phyloP scores from a whole-genome alignment of 2,329 filamentous ascomycete species.

The Penicillium sp. region DNA sequence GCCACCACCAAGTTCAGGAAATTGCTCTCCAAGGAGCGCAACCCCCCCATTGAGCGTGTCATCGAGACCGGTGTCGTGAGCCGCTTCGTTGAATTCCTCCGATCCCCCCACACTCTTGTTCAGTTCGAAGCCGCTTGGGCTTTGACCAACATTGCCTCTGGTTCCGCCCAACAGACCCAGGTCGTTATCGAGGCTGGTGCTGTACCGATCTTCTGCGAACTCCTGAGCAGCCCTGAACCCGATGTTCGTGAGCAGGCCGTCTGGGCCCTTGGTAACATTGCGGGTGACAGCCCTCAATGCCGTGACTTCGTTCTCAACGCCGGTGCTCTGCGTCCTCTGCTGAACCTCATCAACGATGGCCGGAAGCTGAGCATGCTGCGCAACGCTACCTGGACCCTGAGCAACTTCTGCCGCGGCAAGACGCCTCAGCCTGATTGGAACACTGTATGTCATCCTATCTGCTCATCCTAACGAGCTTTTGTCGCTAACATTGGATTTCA shows the following conservation, averaged over 20 bases:
- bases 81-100: constrained; percentile 96
- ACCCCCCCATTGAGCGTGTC: constrained; percentile 96
- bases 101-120: constrained; percentile 92
- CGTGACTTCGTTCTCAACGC: constrained; percentile 90
- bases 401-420: constrained; percentile 99
- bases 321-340: constrained; percentile 80
- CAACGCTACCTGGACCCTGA: constrained; percentile 97
- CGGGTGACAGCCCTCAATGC: constrained; percentile 94
- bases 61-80: constrained; percentile 97
- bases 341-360: constrained; percentile 86
- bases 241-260: constrained; percentile 97
- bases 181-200: constrained; percentile 97
- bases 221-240: constrained; percentile 88
- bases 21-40: constrained; percentile 94
- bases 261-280: constrained; percentile 97
- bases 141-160: constrained; percentile 96
- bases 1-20: constrained; percentile 98
- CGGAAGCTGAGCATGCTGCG: constrained; percentile 98
- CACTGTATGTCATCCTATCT: too few species aligned
- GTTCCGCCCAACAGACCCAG: constrained; percentile 92
- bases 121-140: constrained; percentile 99
- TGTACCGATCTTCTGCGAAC: constrained; percentile 95
- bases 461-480: too few species aligned
- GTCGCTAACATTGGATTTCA: too few species aligned
- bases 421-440: constrained; percentile 97